phyloP scores from a whole-genome alignment of 2,329 filamentous ascomycete genomes.

The Epichloe uncinata region DNA sequence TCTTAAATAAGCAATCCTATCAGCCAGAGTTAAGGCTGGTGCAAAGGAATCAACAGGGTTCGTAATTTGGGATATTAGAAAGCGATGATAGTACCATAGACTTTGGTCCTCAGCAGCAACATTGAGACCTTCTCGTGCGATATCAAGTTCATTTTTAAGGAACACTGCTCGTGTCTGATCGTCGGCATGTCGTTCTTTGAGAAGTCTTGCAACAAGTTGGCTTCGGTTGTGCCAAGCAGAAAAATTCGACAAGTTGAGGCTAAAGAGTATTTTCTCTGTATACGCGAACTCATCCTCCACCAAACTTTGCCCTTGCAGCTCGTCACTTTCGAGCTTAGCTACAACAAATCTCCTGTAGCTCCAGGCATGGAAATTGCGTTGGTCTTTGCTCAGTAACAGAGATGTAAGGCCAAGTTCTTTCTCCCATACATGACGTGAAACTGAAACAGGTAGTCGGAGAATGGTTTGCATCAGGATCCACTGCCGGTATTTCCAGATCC shows the following conservation, averaged over 20 bases:
- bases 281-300: neutral
- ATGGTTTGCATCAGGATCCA: neutral
- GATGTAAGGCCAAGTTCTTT: neutral
- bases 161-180: neutral
- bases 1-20: slow-evolving; percentile 1
- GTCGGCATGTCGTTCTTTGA: neutral
- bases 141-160: neutral
- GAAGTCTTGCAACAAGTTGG: neutral
- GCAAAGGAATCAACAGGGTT: neutral
- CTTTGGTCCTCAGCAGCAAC: slow-evolving; percentile 2
- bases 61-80: slow-evolving; percentile 1
- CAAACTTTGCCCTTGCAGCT: neutral
- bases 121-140: slow-evolving; percentile 1
- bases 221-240: slow-evolving; percentile 1
- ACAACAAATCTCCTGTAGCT: neutral
- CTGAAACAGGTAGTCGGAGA: neutral
- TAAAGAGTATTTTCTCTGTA: neutral
- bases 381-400: neutral
- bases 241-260: neutral
- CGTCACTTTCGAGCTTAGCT: neutral
- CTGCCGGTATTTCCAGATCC: neutral
- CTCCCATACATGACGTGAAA: neutral
- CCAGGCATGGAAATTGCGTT: slow-evolving; percentile 2
- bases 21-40: neutral
- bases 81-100: slow-evolving; percentile 4